Conservation (phyloP, 2,329 filamentous ascomycete species). For the Aspergillus fumigatiaffinis region DNA sequence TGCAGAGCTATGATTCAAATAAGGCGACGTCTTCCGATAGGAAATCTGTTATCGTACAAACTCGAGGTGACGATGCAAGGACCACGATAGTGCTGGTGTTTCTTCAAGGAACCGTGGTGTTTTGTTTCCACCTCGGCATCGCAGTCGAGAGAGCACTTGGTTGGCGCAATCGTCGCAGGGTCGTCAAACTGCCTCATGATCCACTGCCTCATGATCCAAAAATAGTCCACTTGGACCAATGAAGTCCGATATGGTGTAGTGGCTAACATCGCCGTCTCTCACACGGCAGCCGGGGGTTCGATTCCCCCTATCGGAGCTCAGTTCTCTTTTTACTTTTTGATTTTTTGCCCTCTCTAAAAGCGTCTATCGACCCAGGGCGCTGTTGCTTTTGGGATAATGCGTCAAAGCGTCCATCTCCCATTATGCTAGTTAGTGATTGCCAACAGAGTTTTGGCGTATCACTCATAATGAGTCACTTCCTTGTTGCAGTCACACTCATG, state of each 20-base stretch:
- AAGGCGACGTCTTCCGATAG: not conserved
- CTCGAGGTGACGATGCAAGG: not conserved
- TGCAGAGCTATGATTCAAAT: not conserved
- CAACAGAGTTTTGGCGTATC: not conserved
- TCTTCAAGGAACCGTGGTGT: not conserved
- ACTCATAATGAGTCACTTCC: not conserved
- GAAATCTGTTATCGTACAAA: not conserved
- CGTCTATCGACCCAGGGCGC: not conserved
- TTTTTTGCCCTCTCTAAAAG: not conserved
- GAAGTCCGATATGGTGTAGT: conserved; percentile 15
- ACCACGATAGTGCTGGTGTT: not conserved
- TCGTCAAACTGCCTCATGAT: too few relatives aligned
- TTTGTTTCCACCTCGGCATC: not conserved
- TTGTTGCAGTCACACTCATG: not conserved
- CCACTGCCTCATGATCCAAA: too few relatives aligned
- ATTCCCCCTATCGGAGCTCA: conserved; percentile 21
- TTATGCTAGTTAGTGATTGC: not conserved
- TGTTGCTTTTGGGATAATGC: not conserved
- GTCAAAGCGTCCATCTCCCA: not conserved
- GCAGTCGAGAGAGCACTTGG: too few relatives aligned
- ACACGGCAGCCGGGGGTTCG: conserved; percentile 26
- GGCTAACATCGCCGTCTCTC: conserved; percentile 22
- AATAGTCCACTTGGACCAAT: too few relatives aligned
- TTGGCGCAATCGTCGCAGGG: too few relatives aligned
- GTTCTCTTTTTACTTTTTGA: not conserved